Evolutionary conservation across 768 basidiomycete genomes (phyloP), one percentile per base, ranked within the genome.

Genomic region (Boletus fagicola): DNA sequence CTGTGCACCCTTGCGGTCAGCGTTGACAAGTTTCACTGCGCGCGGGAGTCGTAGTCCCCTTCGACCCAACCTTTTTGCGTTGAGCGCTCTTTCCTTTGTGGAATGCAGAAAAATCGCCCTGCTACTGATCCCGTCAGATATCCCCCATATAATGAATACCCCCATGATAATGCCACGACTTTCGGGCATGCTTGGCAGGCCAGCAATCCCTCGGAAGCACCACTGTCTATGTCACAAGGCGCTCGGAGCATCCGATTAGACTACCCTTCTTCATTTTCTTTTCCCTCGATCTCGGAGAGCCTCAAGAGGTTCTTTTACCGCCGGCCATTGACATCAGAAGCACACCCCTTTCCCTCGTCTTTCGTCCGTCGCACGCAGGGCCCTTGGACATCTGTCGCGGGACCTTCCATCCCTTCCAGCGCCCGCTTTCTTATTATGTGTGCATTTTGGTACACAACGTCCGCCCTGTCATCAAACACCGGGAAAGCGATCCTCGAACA

Each of bases 391-490:
- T 57, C 67, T 49, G 42, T 49, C 28, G 38, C 56, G 33, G 53
- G 53, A 28, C 33, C 60, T 20, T 54, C 71, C 24, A 42, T 73
- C 4, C 46, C 61, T 28, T 63, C 78, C 3, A 74, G 75, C 1
- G 28, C 75, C 12, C 77, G 74, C 55, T 98, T 99, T 75, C 75
- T 94, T 47, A 72, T 90, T 53, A 79, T 96, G 35, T 99, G 97
- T 70, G 74, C 78, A 18, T 78, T 98, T 22, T 99, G 97, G 97
- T 99, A 99, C 75, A 81, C 86, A 16, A 86, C 88, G 4, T 97
- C 94, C 7, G 96, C 96, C 1, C 74, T 98, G 50, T 94, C 94
- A 2, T 96, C 93, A 42, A 98, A 98, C 69, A 98, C 96, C 1
- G 97, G 95, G 56, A 99, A 99, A 71, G 83, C 88, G 45, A 95